Evolutionary conservation across 2,329 filamentous ascomycete genomes (phyloP).

Genomic region (Alternaria dauci): DNA sequence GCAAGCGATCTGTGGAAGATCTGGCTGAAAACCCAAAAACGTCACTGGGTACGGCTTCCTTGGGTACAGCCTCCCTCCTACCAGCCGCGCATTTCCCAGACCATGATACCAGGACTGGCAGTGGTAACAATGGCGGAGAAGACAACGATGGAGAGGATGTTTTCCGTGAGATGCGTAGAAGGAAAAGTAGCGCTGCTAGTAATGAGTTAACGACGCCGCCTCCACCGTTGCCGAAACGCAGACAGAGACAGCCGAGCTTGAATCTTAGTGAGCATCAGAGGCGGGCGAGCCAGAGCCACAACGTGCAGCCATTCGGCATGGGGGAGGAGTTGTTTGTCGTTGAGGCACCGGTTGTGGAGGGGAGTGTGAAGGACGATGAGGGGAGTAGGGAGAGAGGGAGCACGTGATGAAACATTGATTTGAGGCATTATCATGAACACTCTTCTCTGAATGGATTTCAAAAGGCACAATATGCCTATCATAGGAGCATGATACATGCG

Average conservation of each 20-base stretch:
- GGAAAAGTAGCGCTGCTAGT: conserved; percentile 6
- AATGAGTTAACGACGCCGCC: conserved; percentile 20
- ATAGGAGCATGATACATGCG: neutral
- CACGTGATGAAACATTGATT: neutral
- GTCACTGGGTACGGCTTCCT: conserved; percentile 10
- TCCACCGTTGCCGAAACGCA: conserved; percentile 60
- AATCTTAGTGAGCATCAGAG: conserved; percentile 20
- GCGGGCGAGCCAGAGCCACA: conserved; percentile 10
- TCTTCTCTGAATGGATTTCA: neutral
- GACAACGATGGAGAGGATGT: conserved; percentile 18
- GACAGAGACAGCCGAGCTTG: conserved; percentile 49
- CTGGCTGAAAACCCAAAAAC: conserved; percentile 10
- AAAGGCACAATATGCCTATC: neutral
- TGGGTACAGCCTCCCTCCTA: conserved; percentile 11
- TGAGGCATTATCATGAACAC: neutral
- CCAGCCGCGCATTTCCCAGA: conserved; percentile 12
- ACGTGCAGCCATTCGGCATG: neutral
- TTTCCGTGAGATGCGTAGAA: conserved; percentile 21
- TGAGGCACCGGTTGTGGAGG: conserved; percentile 31
- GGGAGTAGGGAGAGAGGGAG: neutral
- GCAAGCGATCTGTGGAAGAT: conserved; percentile 20
- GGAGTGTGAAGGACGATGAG: neutral
- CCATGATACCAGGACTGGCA: conserved; percentile 3
- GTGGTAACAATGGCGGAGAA: neutral
- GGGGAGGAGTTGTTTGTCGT: conserved; percentile 42